Conservation (phyloP, 169 alveolate genomes). For the Eimeria sp. region DNA sequence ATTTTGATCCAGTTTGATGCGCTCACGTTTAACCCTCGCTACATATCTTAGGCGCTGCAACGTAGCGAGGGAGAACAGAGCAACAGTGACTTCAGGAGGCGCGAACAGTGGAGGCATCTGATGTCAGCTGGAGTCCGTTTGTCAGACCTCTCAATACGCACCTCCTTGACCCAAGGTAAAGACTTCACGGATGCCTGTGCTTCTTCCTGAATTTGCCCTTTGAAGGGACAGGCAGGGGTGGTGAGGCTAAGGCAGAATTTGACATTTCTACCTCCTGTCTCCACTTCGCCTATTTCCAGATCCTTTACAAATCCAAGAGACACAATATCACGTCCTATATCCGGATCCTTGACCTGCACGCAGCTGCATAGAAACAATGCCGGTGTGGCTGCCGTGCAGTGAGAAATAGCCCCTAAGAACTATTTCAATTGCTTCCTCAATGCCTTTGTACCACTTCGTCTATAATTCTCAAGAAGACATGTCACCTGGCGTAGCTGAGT, state of each 20-base stretch:
- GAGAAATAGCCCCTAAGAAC: not conserved
- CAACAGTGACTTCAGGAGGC: not conserved
- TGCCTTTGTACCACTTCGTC: not conserved
- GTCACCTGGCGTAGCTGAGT: slow-evolving; percentile 52
- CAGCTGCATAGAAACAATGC: not conserved
- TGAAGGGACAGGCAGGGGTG: slow-evolving; percentile 93
- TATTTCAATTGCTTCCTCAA: not conserved
- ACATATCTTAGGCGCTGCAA: not conserved
- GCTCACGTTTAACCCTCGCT: too few relatives aligned
- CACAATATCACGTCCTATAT: slow-evolving; percentile 90
- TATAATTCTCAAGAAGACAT: not conserved
- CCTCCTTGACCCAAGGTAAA: slow-evolving; percentile 86
- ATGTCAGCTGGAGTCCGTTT: slow-evolving; percentile 26
- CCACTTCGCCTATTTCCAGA: slow-evolving; percentile 83
- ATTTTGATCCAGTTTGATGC: not conserved
- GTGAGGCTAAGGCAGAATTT: slow-evolving; percentile 88
- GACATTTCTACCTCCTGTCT: slow-evolving; percentile 81
- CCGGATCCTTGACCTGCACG: slow-evolving; percentile 89
- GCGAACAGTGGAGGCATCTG: not conserved
- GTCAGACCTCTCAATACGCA: slow-evolving; percentile 64
- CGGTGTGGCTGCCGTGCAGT: not conserved
- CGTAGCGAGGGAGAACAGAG: not conserved
- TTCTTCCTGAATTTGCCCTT: slow-evolving; percentile 84
- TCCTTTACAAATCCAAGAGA: slow-evolving; percentile 88
- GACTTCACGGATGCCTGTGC: slow-evolving; percentile 47